Base-by-base conservation (phyloP, 2,329 filamentous ascomycete species). In the Fusarium buharicum region DNA sequence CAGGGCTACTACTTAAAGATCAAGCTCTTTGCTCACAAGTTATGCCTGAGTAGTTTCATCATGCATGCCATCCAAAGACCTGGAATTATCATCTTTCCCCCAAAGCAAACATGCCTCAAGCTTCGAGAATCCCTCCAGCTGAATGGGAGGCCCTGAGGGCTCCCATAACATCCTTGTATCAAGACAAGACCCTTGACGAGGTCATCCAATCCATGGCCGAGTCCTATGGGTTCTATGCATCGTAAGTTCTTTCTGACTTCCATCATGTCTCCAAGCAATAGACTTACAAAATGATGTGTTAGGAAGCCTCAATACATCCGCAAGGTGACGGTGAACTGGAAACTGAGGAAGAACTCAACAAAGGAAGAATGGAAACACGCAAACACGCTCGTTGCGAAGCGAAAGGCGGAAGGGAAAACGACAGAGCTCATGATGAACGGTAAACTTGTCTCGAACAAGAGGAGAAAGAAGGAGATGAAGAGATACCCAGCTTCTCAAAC, bases 251-350 rank as follows among this genome's bases (percentile, higher is more conserved):
- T 22, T n/a, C 5, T 7, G 7, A 11, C n/a, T n/a, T n/a, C n/a
- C n/a, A n/a, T n/a, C n/a, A n/a, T n/a, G n/a, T n/a, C n/a, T n/a
- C n/a, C n/a, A n/a, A n/a, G n/a, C n/a, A n/a, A n/a, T n/a, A n/a
- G n/a, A n/a, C n/a, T n/a, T n/a, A n/a, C n/a, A n/a, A n/a, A n/a
- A n/a, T n/a, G n/a, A n/a, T n/a, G n/a, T n/a, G 1, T 36, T 16
- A 62, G 52, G 0, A 61, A 20, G 0, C 3, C 52, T 1, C 59
- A 62, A 9, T 62, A 50, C 4, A 52, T 62, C 12, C 57, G 57
- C 0, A 44, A 43, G 37, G n/a, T 62, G 0, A 57, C 36, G 9
- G 28, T 28, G 6, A 22, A 17, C 0, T 62, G 57, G 57, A 57
- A 58, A 0, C 6, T 62, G 14, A 20, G 46, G n/a, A 62, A 62